A percentile compares a stretch with the other conserved stretches of the same genome.
phyloP scores from a whole-genome alignment of 805 yeast genomes.

The Wickerhamiella shivajii region DNA sequence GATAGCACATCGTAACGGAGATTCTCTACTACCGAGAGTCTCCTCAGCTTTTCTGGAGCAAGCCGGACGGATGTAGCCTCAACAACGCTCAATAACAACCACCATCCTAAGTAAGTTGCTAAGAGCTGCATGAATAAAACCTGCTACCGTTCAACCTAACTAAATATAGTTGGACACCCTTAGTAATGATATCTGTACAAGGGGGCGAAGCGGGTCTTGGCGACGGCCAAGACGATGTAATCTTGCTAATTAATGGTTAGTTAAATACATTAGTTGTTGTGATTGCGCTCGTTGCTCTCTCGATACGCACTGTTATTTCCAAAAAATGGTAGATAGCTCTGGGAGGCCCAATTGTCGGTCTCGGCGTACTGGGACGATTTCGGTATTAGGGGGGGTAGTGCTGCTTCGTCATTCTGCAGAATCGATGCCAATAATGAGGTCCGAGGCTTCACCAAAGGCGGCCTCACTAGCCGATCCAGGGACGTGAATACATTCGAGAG shows the following conservation, averaged over 20 bases:
- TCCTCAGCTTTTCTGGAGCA: slow-evolving; percentile 1
- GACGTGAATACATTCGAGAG: too few species aligned
- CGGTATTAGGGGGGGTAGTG: slow-evolving; percentile 10
- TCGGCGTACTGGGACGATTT: slow-evolving; percentile 8
- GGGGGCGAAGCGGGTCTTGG: too few species aligned
- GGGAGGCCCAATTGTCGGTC: slow-evolving; percentile 4
- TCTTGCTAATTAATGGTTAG: too few species aligned
- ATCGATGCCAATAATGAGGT: slow-evolving; percentile 8
- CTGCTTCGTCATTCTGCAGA: slow-evolving; percentile 7
- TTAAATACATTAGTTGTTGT: too few species aligned
- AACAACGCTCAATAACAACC: not conserved
- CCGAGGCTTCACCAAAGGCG: slow-evolving; percentile 12
- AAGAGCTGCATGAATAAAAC: too few species aligned
- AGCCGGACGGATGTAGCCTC: slow-evolving; percentile 6
- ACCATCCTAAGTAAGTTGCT: too few species aligned
- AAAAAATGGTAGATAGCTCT: slow-evolving; percentile 6
- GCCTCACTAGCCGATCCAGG: slow-evolving; percentile 7
- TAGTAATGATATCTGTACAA: too few species aligned
- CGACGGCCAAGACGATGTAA: too few species aligned
- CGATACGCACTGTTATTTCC: slow-evolving; percentile 9
- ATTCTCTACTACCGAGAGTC: slow-evolving; percentile 2
- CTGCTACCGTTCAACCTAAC: too few species aligned
- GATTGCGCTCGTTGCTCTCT: slow-evolving; percentile 16
- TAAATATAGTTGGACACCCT: too few species aligned
- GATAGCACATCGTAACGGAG: not conserved